Conservation (phyloP, 139 green algal species). For the Diplosphaera chodatii region DNA sequence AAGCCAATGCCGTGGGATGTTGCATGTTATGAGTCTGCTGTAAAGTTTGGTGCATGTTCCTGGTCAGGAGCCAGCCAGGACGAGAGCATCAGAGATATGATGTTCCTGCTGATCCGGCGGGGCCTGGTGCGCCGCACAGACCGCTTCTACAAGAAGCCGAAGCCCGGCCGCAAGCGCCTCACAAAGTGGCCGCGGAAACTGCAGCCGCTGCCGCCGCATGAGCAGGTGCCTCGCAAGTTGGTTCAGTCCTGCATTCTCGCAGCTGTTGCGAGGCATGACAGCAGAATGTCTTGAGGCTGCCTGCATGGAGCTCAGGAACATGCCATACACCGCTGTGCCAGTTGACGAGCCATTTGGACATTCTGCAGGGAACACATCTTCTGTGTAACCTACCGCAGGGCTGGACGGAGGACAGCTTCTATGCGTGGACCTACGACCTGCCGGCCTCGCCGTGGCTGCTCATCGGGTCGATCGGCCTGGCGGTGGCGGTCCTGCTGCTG, state of each 20-base stretch:
- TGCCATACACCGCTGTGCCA: too few species aligned
- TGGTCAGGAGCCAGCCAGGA: constrained; percentile 13
- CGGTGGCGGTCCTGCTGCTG: constrained; percentile 18
- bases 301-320: too few species aligned
- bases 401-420: constrained; percentile 64
- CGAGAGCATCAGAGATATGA: constrained; percentile 23
- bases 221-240: too few species aligned
- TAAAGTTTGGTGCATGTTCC: too few species aligned
- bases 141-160: constrained; percentile 62
- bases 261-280: too few species aligned
- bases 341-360: too few species aligned
- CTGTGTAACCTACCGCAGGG: constrained; percentile 24
- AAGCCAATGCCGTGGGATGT: too few species aligned
- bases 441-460: constrained; percentile 56
- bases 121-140: constrained; percentile 36
- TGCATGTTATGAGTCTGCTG: too few species aligned
- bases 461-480: constrained; percentile 25
- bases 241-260: neutral
- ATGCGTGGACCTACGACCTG: constrained; percentile 63
- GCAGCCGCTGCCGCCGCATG: neutral
- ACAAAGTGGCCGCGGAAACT: constrained; percentile 66
- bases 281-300: too few species aligned
- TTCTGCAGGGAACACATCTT: too few species aligned
- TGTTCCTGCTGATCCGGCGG: constrained; percentile 32
- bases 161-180: constrained; percentile 54